These are phyloP conservation scores for Buddleja alternifolia DNA, from an alignment of 257 asterid genomes.

Conservation along the genomic window DNA sequence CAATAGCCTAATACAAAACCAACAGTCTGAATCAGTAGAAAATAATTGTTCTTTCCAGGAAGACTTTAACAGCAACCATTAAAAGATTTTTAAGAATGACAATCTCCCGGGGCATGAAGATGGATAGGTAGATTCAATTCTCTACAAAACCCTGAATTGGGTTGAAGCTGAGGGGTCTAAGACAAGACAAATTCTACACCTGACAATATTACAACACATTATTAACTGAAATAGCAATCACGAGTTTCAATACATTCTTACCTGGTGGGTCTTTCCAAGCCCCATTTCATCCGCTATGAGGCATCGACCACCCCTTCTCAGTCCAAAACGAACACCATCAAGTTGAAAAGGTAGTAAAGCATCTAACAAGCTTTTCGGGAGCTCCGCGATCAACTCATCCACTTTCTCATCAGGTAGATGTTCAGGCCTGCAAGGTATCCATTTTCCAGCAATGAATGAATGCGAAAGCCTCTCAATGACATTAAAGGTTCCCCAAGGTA, in stretches of 20 bases:
- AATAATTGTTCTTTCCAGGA: background rate
- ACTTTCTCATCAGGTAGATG: constrained; percentile 85
- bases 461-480: constrained; percentile 78
- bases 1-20: constrained; percentile 70
- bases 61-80: too few relatives aligned
- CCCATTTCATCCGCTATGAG: constrained; percentile 99
- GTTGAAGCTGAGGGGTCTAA: background rate
- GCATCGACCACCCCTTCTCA: constrained; percentile 94
- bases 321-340: constrained; percentile 87
- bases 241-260: constrained; percentile 33
- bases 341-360: constrained; percentile 85
- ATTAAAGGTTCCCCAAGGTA: constrained; percentile 86
- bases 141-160: background rate
- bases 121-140: too few relatives aligned
- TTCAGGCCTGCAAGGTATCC: constrained; percentile 94
- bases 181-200: background rate
- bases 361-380: constrained; percentile 63
- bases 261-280: constrained; percentile 96
- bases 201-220: background rate
- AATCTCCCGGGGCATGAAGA: too few relatives aligned
- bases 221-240: too few relatives aligned
- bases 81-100: too few relatives aligned
- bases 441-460: constrained; percentile 55
- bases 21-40: constrained; percentile 32
- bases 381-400: constrained; percentile 63